phyloP scores from a whole-genome alignment of 192 early-diverging fungal species.

The Coemansia sp. region DNA sequence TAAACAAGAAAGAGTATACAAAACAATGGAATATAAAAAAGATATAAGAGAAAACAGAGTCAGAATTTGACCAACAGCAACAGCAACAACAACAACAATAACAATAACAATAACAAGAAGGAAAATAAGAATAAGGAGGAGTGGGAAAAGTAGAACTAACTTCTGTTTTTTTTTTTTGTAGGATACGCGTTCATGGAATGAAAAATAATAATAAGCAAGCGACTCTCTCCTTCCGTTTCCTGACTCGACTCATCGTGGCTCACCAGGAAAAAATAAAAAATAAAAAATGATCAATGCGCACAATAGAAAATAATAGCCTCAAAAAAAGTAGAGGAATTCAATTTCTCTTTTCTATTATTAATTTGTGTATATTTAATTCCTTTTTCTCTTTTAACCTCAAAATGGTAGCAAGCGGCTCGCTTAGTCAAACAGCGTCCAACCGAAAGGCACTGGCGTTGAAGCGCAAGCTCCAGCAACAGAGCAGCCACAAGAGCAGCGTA shows the following conservation, averaged over 20 bases:
- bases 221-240: too few species aligned
- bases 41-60: background rate
- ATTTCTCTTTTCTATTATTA: background rate
- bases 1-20: slow-evolving; percentile 5
- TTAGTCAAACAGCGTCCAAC: background rate
- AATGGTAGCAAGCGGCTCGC: background rate
- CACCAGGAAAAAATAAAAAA: slow-evolving; percentile 8
- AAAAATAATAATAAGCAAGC: too few species aligned
- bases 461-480: slow-evolving; percentile 21
- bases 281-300: too few species aligned
- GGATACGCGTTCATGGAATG: background rate
- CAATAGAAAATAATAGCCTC: too few species aligned
- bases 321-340: too few species aligned
- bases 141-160: background rate
- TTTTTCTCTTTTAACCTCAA: background rate
- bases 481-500: background rate
- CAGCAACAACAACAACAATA: background rate
- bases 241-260: background rate
- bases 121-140: background rate
- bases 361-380: background rate
- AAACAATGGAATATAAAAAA: background rate
- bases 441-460: slow-evolving; percentile 15
- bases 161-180: background rate
- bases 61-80: background rate
- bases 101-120: slow-evolving; percentile 6